Evolutionary conservation across 208 protist genomes (phyloP).

Genomic region (Crithidia brevicula): DNA sequence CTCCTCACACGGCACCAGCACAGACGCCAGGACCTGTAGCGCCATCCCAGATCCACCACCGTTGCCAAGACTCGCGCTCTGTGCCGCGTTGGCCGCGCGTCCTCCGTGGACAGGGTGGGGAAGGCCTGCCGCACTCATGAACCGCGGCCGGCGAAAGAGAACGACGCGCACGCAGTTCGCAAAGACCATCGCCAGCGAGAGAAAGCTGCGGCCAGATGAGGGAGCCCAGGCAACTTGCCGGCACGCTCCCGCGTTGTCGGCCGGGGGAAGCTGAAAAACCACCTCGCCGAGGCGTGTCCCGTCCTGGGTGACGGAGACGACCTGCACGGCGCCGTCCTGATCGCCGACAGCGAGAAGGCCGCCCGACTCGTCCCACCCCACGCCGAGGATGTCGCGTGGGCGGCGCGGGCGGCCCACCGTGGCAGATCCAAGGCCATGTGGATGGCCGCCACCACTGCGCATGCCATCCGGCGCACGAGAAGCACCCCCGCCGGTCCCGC

Average conservation of each 20-base stretch:
- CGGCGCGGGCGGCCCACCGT: slow-evolving; percentile 12
- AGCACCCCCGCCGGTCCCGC: background rate
- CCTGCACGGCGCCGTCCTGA: slow-evolving; percentile 47
- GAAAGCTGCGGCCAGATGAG: slow-evolving; percentile 76
- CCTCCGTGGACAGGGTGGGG: slow-evolving; percentile 16
- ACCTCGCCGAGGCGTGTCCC: slow-evolving; percentile 38
- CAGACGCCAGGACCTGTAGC: slow-evolving; percentile 52
- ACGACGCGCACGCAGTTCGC: slow-evolving; percentile 48
- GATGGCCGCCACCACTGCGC: slow-evolving; percentile 3
- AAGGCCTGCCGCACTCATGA: slow-evolving; percentile 33
- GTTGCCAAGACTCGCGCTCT: too few species aligned
- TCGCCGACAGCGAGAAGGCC: slow-evolving; percentile 66
- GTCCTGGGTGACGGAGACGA: slow-evolving; percentile 52
- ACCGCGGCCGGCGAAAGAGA: slow-evolving; percentile 68
- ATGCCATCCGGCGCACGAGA: background rate
- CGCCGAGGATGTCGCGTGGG: slow-evolving; percentile 42
- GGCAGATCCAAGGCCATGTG: too few species aligned
- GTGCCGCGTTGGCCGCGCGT: background rate
- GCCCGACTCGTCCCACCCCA: slow-evolving; percentile 73
- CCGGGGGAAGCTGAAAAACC: slow-evolving; percentile 27
- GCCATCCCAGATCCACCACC: slow-evolving; percentile 5
- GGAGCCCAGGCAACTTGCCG: slow-evolving; percentile 79
- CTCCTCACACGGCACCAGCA: slow-evolving; percentile 50
- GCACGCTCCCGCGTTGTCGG: slow-evolving; percentile 17
- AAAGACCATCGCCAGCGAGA: slow-evolving; percentile 69